Conservation (phyloP, 176 grass and related monocot species). For the Phoenix dactylifera region DNA sequence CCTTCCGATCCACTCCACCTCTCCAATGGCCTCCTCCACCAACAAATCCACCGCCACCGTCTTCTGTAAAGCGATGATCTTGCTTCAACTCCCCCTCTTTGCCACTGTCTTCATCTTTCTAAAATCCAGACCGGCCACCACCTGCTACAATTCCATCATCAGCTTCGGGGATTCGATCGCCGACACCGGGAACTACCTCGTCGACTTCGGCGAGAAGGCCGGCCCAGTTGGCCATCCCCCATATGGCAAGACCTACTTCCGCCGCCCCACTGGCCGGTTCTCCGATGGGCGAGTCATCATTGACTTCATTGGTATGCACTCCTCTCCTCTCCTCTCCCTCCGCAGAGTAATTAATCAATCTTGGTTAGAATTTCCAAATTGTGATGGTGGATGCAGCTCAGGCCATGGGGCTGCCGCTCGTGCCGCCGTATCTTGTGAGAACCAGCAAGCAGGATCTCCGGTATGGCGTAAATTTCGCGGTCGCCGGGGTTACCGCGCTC, state of each 20-base stretch:
- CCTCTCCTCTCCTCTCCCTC: neutral
- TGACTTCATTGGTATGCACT: slow-evolving; percentile 58
- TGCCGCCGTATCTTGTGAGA: slow-evolving; percentile 45
- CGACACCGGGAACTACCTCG: slow-evolving; percentile 65
- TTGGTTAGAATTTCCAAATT: neutral
- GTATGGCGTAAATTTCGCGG: slow-evolving; percentile 74
- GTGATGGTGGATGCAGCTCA: slow-evolving; percentile 23
- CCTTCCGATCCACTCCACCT: too few relatives aligned
- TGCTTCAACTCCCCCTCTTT: too few relatives aligned
- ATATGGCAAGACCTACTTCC: slow-evolving; percentile 76
- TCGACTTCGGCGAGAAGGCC: slow-evolving; percentile 20
- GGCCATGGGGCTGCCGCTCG: slow-evolving; percentile 34
- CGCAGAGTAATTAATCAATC: neutral
- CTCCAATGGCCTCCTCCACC: too few relatives aligned
- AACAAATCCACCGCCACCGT: too few relatives aligned
- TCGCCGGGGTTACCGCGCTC: slow-evolving; percentile 68
- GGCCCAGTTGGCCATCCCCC: slow-evolving; percentile 26
- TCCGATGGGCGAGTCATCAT: slow-evolving; percentile 58
- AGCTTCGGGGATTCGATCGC: slow-evolving; percentile 79
- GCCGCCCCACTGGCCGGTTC: slow-evolving; percentile 62
- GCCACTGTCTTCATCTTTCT: too few relatives aligned
- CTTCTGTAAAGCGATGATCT: too few relatives aligned
- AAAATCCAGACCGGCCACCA: neutral
- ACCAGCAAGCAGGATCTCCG: slow-evolving; percentile 31
- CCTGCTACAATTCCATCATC: slow-evolving; percentile 51